These are phyloP conservation scores for Pichia cephalocereana DNA, from an alignment of 805 yeast species.

Conservation along the genomic window DNA sequence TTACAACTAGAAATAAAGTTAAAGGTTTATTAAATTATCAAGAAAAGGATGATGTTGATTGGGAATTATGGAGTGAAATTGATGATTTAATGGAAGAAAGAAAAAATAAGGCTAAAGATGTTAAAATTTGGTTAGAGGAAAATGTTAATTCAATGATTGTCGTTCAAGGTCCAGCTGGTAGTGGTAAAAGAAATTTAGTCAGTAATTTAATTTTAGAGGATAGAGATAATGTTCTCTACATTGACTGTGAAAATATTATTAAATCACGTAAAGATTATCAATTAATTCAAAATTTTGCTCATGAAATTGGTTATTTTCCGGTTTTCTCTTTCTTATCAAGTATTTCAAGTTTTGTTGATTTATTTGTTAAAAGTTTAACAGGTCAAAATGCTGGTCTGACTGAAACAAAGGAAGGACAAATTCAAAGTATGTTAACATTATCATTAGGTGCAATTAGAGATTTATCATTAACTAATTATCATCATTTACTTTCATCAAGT, in stretches of 20 bases:
- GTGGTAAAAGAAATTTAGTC: conserved; percentile 83
- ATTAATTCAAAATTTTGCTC: conserved; percentile 59
- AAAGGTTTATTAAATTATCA: conserved; percentile 15
- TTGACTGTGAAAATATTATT: conserved; percentile 72
- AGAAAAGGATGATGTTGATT: conserved; percentile 9
- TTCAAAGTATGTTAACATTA: conserved; percentile 68
- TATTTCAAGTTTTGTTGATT: conserved; percentile 67
- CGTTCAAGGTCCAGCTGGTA: conserved; percentile 87
- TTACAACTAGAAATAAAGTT: conserved; percentile 20
- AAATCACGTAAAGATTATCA: conserved; percentile 68
- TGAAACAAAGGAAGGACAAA: conserved; percentile 73
- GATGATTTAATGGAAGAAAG: conserved; percentile 59
- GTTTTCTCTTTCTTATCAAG: conserved; percentile 88
- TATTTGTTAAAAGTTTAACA: conserved; percentile 80
- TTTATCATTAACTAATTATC: conserved; percentile 42
- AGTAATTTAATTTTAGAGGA: conserved; percentile 53
- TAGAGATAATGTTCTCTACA: conserved; percentile 51
- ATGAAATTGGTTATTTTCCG: conserved; percentile 84
- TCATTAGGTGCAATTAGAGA: conserved; percentile 66
- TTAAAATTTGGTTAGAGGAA: conserved; percentile 75
- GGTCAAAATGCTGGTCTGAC: conserved; percentile 91
- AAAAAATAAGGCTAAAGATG: conserved; percentile 52
- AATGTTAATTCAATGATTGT: conserved; percentile 86
- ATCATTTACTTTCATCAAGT: conserved; percentile 18
- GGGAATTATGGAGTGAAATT: conserved; percentile 14